Evolutionary conservation across 768 basidiomycete species (phyloP), one percentile per base, ranked within the genome.

Genomic region (Galerina sulciceps): DNA sequence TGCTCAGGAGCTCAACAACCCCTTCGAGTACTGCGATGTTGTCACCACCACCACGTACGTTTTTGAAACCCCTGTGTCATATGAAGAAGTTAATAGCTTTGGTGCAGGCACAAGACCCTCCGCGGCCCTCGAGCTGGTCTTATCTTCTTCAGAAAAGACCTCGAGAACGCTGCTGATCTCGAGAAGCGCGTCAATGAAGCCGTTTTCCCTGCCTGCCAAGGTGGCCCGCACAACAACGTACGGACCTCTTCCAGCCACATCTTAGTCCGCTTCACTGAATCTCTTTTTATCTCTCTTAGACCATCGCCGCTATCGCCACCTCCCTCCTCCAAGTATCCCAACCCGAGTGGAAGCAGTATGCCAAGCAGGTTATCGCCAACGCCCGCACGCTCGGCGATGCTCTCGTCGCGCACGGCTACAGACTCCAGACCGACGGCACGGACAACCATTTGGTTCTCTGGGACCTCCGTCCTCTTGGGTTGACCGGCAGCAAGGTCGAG

Each of bases 191-290:
- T 99, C 68, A 99, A 99, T 73, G 93, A 96, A 41, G 96, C 97
- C 49, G 96, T 99, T 63, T 99, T 99, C 88, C 97, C 97, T 57
- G 96, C 97, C 36, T 99, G 97, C 85, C 97, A 99, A 79, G 97
- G 97, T 76, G 97, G 96, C 48, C 97, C 96, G 43, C 97, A 99
- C 82, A 99, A 99, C 81, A 95, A 99, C 79, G 91, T 92, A 56
- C 55, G 86, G 26, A 31, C 8, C 26, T 31, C 26, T 31, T 31
- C 64, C 34, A n/a, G n/a, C n/a, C n/a, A 5, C 37, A 15, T 10
- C 31, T 48, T 52, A 17, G 1, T 34, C 23, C 31, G 38, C 56
- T n/a, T 51, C 40, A 22, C 26, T 50, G 18, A 22, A 22, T 38
- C n/a, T 10, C 43, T 41, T 40, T 48, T 14, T 44, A 31, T 14